Evolutionary conservation across 768 basidiomycete species (phyloP), one percentile per base, ranked within the genome.

Genomic region (Collybia nuda): DNA sequence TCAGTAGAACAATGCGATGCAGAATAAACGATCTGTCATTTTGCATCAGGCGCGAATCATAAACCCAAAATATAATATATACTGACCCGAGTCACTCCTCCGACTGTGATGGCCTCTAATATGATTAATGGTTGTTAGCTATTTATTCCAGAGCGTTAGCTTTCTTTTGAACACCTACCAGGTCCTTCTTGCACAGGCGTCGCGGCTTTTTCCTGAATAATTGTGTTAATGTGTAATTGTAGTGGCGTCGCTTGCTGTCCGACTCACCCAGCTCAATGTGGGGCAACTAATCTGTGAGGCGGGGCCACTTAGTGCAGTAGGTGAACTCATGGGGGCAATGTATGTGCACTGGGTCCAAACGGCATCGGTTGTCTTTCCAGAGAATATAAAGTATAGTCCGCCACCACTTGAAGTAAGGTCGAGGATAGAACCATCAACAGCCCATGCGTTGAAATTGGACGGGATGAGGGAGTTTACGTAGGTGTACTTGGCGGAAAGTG

Each of bases 1-100:
- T 56, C 56, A 12, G 52, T 56, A 29, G 56, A 56, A 41, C 56
- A 56, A 26, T 56, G 56, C n/a, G 56, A 56, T 24, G 56, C 56
- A 15, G 56, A 56, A 36, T 56, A 56, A 24, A 56, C 49, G 37
- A 56, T 56, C 56, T 56, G 32, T 21, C 15, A 43, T 38, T 21
- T 24, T 15, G 17, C 36, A 29, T 38, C 32, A 23, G 12, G 8
- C 21, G 18, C 19, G 44, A 21, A 24, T 47, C 18, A 6, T 23
- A 18, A 26, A 17, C 5, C 2, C 15, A 22, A n/a, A n/a, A 7
- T 17, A n/a, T n/a, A n/a, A n/a, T n/a, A n/a, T 40, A 12, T n/a
- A 52, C 32, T 15, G 19, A 56, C 54, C 26, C 51, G 51, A 2
- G 54, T 56, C 6, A 56, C 47, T 7, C 51, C 51, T 17, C 47